These are phyloP conservation scores for Geotrichum aggregatum DNA, from an alignment of 1,139 yeast genomes.

Conservation along the genomic window DNA sequence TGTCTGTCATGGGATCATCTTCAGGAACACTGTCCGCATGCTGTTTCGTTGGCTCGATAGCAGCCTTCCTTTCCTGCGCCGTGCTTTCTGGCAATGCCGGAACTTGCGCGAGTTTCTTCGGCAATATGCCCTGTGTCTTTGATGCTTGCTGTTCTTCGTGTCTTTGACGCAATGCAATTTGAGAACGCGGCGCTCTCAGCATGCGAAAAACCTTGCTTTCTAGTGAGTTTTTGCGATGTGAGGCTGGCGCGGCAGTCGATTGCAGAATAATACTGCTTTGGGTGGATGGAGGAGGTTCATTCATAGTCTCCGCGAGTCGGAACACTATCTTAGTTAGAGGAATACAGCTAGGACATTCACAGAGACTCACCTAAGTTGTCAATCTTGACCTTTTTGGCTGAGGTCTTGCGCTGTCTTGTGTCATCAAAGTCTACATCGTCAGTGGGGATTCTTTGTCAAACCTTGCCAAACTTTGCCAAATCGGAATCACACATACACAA, in stretches of 20 bases:
- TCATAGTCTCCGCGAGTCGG: constrained; percentile 58
- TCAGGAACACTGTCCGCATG: constrained; percentile 8
- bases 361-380: constrained; percentile 25
- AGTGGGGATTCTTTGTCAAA: neutral
- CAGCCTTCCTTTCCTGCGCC: neutral
- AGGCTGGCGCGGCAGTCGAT: neutral
- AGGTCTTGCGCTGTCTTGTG: constrained; percentile 4
- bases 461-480: too few species aligned
- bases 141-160: neutral
- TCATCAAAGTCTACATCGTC: constrained; percentile 12
- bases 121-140: neutral
- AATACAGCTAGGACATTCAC: constrained; percentile 19
- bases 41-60: neutral
- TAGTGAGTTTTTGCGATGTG: neutral
- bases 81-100: neutral
- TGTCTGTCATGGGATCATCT: constrained; percentile 6
- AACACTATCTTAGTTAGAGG: constrained; percentile 41
- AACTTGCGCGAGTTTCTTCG: neutral
- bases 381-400: constrained; percentile 16
- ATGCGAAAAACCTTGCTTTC: constrained; percentile 5
- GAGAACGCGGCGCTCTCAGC: constrained; percentile 7
- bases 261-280: neutral
- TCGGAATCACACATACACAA: constrained; percentile 46
- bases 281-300: constrained; percentile 39
- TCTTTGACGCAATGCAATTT: constrained; percentile 1